Percentiles rank a stretch among this genome's conserved stretches.
Evolutionary conservation across 2,329 filamentous ascomycete genomes (phyloP).

Genomic region (Phialemoniopsis sp.): DNA sequence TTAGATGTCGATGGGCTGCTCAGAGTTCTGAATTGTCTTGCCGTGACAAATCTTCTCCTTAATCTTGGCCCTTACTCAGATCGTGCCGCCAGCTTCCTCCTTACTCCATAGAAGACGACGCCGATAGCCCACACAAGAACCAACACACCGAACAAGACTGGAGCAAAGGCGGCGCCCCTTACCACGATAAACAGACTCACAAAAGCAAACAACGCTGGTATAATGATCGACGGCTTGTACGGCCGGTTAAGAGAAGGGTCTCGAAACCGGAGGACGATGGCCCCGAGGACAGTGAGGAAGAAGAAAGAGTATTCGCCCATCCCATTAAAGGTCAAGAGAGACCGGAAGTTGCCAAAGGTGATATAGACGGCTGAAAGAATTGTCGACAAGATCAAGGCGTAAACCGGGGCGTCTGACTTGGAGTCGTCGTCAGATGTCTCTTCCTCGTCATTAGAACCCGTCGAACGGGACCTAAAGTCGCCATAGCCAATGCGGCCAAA

Average conservation of each 20-base stretch:
- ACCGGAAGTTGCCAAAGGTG: conserved; percentile 55
- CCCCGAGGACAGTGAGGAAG: conserved; percentile 57
- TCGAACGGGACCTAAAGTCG: too few species aligned
- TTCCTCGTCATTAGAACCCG: background rate
- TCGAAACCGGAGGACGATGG: conserved; percentile 50
- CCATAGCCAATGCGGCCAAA: conserved; percentile 35
- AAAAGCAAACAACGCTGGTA: conserved; percentile 48
- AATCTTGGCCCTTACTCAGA: too few species aligned
- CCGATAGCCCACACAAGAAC: conserved; percentile 46
- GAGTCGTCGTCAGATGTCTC: background rate
- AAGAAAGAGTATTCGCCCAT: conserved; percentile 61
- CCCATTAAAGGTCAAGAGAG: conserved; percentile 56
- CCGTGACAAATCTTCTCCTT: too few species aligned
- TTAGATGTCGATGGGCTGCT: too few species aligned
- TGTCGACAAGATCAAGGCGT: conserved; percentile 46
- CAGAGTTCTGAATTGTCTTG: too few species aligned
- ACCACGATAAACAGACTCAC: conserved; percentile 58
- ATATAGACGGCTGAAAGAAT: conserved; percentile 53
- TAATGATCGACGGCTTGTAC: conserved; percentile 46
- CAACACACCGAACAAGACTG: conserved; percentile 47
- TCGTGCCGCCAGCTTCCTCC: background rate
- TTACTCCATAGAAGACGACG: conserved; percentile 30
- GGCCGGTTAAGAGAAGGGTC: conserved; percentile 51
- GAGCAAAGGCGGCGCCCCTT: conserved; percentile 55
- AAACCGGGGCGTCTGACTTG: conserved; percentile 46